Percentiles rank a stretch among this genome's conserved stretches.
These are phyloP conservation scores for Cercophora samala DNA, from an alignment of 495 filamentous ascomycete species.

Conservation along the genomic window DNA sequence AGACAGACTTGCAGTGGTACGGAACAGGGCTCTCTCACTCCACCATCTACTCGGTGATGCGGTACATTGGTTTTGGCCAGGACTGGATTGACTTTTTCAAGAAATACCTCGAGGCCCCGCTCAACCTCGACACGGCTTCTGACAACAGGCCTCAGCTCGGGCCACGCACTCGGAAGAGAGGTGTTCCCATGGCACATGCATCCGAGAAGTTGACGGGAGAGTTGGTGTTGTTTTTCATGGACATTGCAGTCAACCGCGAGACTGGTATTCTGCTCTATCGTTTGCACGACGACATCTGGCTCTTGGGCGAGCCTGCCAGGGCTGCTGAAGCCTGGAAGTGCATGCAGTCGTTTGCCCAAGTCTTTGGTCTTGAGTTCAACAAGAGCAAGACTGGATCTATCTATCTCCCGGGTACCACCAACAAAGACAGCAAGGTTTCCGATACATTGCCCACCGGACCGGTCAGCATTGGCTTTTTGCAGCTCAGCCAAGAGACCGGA, in stretches of 20 bases:
- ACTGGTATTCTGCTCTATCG: slow-evolving; percentile 59
- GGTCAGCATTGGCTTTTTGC: slow-evolving; percentile 62
- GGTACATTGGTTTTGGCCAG: slow-evolving; percentile 59
- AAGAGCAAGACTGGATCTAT: slow-evolving; percentile 60
- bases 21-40: slow-evolving; percentile 57
- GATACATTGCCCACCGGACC: slow-evolving; percentile 51
- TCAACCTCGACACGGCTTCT: slow-evolving; percentile 55
- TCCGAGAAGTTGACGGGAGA: slow-evolving; percentile 62
- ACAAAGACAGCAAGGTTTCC: slow-evolving; percentile 24
- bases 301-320: slow-evolving; percentile 56
- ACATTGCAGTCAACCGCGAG: slow-evolving; percentile 60
- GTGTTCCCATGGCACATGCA: slow-evolving; percentile 61
- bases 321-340: slow-evolving; percentile 57
- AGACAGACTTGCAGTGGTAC: slow-evolving; percentile 63
- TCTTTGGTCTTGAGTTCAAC: slow-evolving; percentile 61
- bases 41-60: slow-evolving; percentile 54
- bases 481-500: slow-evolving; percentile 51
- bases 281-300: slow-evolving; percentile 68
- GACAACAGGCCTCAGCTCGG: slow-evolving; percentile 33
- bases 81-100: slow-evolving; percentile 62
- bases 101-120: slow-evolving; percentile 57
- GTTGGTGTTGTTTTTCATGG: slow-evolving; percentile 62
- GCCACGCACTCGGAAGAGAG: slow-evolving; percentile 49
- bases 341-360: slow-evolving; percentile 53
- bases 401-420: slow-evolving; percentile 32